phyloP scores from a whole-genome alignment of 305 asterid genomes.

The Fraxinus angustifolia region DNA sequence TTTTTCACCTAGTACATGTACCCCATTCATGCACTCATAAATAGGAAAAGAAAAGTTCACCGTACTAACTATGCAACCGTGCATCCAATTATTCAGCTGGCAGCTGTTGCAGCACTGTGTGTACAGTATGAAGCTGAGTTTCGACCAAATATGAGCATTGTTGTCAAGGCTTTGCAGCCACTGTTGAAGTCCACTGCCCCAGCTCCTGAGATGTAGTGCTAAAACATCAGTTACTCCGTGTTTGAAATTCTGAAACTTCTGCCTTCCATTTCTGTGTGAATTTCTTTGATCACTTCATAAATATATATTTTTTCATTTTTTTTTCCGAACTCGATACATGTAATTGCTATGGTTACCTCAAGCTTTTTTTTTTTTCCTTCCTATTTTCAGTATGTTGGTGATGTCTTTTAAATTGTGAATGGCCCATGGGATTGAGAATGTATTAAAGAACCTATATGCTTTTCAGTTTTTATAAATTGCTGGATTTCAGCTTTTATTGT shows the following conservation, averaged over 20 bases:
- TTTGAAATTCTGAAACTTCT: neutral
- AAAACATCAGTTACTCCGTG: neutral
- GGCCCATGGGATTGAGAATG: neutral
- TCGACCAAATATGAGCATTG: constrained; percentile 49
- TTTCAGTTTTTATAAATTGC: neutral
- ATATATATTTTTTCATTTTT: constrained; percentile 7
- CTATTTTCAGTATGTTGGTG: neutral
- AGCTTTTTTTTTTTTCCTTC: neutral
- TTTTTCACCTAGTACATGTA: neutral
- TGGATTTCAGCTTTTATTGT: neutral
- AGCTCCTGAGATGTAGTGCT: neutral
- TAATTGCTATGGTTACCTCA: neutral
- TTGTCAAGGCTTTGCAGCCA: constrained; percentile 48
- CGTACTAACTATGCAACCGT: neutral
- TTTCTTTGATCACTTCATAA: neutral
- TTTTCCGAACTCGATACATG: neutral
- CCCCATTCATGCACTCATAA: neutral
- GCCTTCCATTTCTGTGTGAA: neutral
- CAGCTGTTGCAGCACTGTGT: constrained; percentile 47
- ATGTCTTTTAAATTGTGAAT: neutral
- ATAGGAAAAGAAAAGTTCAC: neutral
- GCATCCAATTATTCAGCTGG: constrained; percentile 33
- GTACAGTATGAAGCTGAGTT: constrained; percentile 50
- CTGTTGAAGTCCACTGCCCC: constrained; percentile 25
- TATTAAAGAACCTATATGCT: neutral